Evolutionary conservation across 2,329 filamentous ascomycete genomes (phyloP).

Genomic region (Paraconiothyrium brasiliense): DNA sequence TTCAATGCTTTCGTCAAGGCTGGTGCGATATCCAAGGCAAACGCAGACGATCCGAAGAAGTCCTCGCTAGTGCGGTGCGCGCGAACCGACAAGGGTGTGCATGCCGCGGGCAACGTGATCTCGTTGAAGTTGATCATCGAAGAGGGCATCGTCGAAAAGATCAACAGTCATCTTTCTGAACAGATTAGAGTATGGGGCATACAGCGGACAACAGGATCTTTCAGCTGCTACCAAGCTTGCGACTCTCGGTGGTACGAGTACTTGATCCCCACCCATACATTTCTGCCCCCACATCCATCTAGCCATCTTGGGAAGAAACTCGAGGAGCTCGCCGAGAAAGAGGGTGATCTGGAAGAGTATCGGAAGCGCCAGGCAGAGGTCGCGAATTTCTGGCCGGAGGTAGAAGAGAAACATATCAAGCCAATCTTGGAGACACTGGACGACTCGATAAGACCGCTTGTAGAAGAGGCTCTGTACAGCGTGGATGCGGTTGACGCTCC

Average conservation of each 20-base stretch:
- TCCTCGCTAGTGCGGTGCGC: slow-evolving; percentile 93
- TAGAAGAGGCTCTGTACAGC: slow-evolving; percentile 68
- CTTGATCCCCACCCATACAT: slow-evolving; percentile 89
- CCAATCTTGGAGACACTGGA: slow-evolving; percentile 70
- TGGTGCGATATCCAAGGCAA: slow-evolving; percentile 94
- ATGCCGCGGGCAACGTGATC: slow-evolving; percentile 94
- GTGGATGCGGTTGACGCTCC: slow-evolving; percentile 43
- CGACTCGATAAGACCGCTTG: slow-evolving; percentile 69
- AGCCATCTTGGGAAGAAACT: slow-evolving; percentile 86
- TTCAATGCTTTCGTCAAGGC: slow-evolving; percentile 92
- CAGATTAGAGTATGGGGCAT: slow-evolving; percentile 98
- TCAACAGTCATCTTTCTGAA: slow-evolving; percentile 83
- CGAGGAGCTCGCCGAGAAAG: slow-evolving; percentile 78
- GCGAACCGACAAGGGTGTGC: slow-evolving; percentile 95
- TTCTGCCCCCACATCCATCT: slow-evolving; percentile 89
- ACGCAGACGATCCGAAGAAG: slow-evolving; percentile 96
- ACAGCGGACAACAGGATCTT: slow-evolving; percentile 85
- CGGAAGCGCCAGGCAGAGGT: slow-evolving; percentile 78
- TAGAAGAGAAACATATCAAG: slow-evolving; percentile 83
- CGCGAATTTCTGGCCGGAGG: slow-evolving; percentile 80
- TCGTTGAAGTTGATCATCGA: slow-evolving; percentile 96
- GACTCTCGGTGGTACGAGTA: slow-evolving; percentile 99
- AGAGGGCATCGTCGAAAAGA: slow-evolving; percentile 88
- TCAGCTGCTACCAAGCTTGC: slow-evolving; percentile 94
- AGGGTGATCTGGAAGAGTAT: slow-evolving; percentile 75